Evolutionary conservation across 257 asterid species (phyloP), one percentile per base, ranked within the genome.

Genomic region (Solanum phureja): DNA sequence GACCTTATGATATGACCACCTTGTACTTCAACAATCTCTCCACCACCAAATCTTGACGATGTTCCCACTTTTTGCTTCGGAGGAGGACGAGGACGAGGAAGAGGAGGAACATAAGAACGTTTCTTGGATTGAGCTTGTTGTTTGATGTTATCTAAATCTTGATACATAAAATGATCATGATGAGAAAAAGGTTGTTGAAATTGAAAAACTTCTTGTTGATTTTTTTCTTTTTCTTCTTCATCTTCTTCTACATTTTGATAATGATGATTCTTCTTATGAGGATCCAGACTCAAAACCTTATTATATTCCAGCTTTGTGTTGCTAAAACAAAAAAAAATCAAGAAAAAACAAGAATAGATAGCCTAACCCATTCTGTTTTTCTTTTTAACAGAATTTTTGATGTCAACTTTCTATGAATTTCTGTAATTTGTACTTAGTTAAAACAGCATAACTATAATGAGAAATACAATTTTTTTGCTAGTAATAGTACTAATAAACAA

Each of bases 1-100:
- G 99, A 93, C 93, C 99, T 88, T 14, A 97, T 94, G 90, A 97
- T 97, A 98, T 96, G 99, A 84, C 99, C 99, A 69, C 99, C 99
- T 85, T 94, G 98, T 5, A 97, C 99, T 89, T 95, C 98, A 62
- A 97, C 99, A 8, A 96, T 93, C 94, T 97, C 98, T 3, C 98
- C 98, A 34, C 81, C 29, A 23, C 95, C 93, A 83, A 93, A 73
- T 87, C 96, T 92, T 37, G 97, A 93, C 64, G 94, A 85, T 23
- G 89, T 87, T 81, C 87, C 97, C 94, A 92, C 46, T 79, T 83
- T 73, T 42, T 93, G 86, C 77, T 88, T 93, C 87, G 42, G 10
- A 38, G 27, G 44, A 37, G 93, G 58, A 13, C 56, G 37, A 16
- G 92, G 82, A 52, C 89, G 91, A 88, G 83, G n/a, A 19, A 91